Evolutionary conservation across 345 rosid species (phyloP).

Genomic region (Salix arbutifolia): DNA sequence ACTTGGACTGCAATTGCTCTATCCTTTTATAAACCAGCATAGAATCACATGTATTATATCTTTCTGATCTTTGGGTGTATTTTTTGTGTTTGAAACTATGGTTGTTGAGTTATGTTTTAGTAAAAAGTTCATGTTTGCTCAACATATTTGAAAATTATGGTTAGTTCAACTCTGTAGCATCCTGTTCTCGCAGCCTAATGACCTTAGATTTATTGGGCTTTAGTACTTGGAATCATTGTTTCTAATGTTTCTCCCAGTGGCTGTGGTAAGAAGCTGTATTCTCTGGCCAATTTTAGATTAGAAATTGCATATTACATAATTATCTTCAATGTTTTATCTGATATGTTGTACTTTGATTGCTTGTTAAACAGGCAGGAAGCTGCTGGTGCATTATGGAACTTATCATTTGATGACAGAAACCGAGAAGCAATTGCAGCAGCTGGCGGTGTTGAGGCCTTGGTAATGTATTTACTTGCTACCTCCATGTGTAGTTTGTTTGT

Average conservation of each 20-base stretch:
- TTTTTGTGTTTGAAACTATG: background rate
- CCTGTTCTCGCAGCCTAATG: background rate
- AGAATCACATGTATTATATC: background rate
- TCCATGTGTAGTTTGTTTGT: background rate
- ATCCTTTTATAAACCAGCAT: background rate
- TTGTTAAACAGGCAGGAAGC: conserved; percentile 35
- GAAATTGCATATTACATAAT: background rate
- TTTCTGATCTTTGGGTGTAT: background rate
- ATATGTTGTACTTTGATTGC: conserved; percentile 7
- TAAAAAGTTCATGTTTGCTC: background rate
- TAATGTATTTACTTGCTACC: conserved; percentile 8
- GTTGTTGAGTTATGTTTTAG: background rate
- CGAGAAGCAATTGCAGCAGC: conserved; percentile 40
- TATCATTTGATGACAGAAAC: conserved; percentile 41
- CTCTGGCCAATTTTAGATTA: background rate
- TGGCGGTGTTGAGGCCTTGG: conserved; percentile 42
- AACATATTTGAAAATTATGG: background rate
- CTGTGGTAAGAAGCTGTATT: background rate
- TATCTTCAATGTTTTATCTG: background rate
- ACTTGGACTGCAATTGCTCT: background rate
- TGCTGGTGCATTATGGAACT: conserved; percentile 44
- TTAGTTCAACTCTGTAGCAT: background rate
- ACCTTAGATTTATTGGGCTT: background rate
- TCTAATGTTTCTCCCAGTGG: background rate
- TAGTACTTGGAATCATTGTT: background rate